phyloP scores from a whole-genome alignment of 495 filamentous ascomycete species.

The Daldinia caldariorum region DNA sequence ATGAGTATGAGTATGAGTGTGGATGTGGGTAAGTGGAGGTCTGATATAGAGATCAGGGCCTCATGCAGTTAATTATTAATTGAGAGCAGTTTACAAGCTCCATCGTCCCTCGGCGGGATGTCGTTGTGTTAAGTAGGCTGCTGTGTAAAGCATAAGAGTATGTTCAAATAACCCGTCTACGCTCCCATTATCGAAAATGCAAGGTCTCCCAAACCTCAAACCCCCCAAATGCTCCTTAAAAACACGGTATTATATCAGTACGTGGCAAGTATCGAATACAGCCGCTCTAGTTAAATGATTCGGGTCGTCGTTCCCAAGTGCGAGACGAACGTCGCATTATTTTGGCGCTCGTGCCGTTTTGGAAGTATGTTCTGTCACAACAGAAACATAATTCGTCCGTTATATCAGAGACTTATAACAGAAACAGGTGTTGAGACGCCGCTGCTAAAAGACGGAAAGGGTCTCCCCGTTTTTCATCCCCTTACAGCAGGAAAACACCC shows the following conservation, averaged over 20 bases:
- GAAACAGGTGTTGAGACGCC: background rate
- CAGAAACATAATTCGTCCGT: background rate
- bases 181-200: slow-evolving; percentile 31
- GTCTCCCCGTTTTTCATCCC: background rate
- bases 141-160: slow-evolving; percentile 29
- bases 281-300: slow-evolving; percentile 13
- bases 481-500: slow-evolving; percentile 45
- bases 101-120: slow-evolving; percentile 19
- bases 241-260: slow-evolving; percentile 31
- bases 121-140: slow-evolving; percentile 29
- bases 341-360: background rate
- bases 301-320: background rate
- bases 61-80: slow-evolving; percentile 40
- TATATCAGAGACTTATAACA: background rate
- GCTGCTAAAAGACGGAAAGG: background rate
- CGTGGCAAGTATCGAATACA: slow-evolving; percentile 7
- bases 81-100: slow-evolving; percentile 12
- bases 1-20: too few species aligned
- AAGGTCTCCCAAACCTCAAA: slow-evolving; percentile 22
- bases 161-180: slow-evolving; percentile 29
- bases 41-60: background rate
- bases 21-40: background rate
- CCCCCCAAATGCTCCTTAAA: slow-evolving; percentile 21
- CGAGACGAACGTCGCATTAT: background rate
- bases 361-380: background rate